These are phyloP conservation scores for Takakia lepidozioides DNA, from an alignment of 225 moss, liverwort and hornwort genomes.

Conservation along the genomic window DNA sequence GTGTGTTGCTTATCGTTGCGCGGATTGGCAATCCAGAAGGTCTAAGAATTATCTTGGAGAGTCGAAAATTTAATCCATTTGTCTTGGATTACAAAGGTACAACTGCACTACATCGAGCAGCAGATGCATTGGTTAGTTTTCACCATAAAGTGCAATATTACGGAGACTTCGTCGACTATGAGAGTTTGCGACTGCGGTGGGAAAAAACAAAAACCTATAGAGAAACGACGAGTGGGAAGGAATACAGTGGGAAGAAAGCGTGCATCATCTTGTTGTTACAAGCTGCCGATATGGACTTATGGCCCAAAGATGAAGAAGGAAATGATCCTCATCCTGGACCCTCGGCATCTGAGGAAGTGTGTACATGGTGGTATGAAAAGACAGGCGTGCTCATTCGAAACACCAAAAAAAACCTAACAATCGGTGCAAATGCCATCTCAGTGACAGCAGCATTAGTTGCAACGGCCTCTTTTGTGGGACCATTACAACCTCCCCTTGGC, in stretches of 20 bases:
- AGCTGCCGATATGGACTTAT: constrained; percentile 9
- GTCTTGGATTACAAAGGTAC: too few relatives aligned
- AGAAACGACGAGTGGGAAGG: too few relatives aligned
- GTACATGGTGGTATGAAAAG: constrained; percentile 19
- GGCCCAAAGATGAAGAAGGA: not conserved
- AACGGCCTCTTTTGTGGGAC: constrained; percentile 13
- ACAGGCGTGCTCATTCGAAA: not conserved
- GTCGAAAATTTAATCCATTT: too few relatives aligned
- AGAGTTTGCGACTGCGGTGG: too few relatives aligned
- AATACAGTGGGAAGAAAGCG: constrained; percentile 1
- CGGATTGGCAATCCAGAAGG: too few relatives aligned
- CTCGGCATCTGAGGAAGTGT: not conserved
- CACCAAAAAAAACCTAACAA: constrained; percentile 2
- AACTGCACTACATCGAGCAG: too few relatives aligned
- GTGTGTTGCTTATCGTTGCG: too few relatives aligned
- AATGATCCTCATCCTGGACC: constrained; percentile 6
- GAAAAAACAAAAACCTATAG: too few relatives aligned
- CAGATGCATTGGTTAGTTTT: too few relatives aligned
- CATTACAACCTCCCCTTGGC: constrained; percentile 11
- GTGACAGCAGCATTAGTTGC: constrained; percentile 11
- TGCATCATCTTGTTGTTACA: constrained; percentile 16
- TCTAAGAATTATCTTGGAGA: too few relatives aligned
- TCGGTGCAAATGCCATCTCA: constrained; percentile 6
- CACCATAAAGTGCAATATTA: too few relatives aligned
- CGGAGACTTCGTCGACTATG: too few relatives aligned